phyloP scores from a whole-genome alignment of 768 basidiomycete species.

The Agrocybe pediades region DNA sequence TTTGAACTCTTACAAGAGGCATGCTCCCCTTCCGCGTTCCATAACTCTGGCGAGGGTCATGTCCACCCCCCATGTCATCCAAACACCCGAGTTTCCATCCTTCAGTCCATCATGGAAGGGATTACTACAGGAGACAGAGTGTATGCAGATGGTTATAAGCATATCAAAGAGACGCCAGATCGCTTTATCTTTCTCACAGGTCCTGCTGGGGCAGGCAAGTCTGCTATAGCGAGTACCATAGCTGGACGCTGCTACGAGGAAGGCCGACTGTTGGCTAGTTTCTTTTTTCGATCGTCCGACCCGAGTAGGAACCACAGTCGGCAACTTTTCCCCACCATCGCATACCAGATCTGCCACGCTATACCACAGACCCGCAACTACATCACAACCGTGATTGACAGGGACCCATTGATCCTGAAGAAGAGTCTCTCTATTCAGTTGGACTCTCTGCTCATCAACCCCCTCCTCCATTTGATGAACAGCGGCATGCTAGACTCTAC shows the following conservation, averaged over 20 bases:
- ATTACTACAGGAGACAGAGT: no score
- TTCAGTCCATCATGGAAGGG: conserved; percentile 6
- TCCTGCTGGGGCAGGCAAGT: conserved; percentile 21
- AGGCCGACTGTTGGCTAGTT: conserved; percentile 5
- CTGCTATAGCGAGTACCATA: conserved; percentile 15
- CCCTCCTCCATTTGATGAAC: not conserved
- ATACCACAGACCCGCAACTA: conserved; percentile 1
- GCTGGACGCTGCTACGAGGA: conserved; percentile 5
- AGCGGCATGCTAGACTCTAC: not conserved
- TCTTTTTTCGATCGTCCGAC: conserved; percentile 15
- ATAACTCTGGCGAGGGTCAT: conserved; percentile 10
- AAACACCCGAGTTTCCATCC: conserved; percentile 10
- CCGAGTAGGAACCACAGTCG: conserved; percentile 1
- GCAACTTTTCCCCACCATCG: conserved; percentile 11
- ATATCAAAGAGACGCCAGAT: not conserved
- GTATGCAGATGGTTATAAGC: not conserved
- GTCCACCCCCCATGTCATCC: conserved; percentile 15
- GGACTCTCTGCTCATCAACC: conserved; percentile 9
- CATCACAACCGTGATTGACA: not conserved
- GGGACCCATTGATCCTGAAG: conserved; percentile 8
- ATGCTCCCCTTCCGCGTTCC: conserved; percentile 1
- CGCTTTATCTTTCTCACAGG: conserved; percentile 19
- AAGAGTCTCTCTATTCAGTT: conserved; percentile 5
- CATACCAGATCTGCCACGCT: conserved; percentile 10
- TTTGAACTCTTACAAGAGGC: not conserved